phyloP scores from a whole-genome alignment of 2,329 filamentous ascomycete genomes.

The Emmonsiellopsis sp. region DNA sequence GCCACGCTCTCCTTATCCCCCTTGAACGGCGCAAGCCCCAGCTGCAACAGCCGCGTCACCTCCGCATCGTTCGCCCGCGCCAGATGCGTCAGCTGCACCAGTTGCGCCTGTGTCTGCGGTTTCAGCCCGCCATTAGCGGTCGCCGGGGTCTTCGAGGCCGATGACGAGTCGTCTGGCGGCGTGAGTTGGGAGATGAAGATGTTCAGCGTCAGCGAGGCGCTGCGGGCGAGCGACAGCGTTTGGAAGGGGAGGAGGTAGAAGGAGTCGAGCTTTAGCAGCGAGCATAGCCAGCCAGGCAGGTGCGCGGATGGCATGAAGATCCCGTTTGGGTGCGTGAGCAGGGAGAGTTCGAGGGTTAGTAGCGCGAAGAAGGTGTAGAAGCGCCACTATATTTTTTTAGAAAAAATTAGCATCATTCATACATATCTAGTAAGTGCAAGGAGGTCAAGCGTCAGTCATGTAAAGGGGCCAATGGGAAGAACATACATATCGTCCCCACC shows the following conservation, averaged over 20 bases:
- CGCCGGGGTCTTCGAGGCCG: constrained; percentile 24
- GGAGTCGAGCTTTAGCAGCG: constrained; percentile 33
- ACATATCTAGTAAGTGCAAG: constrained; percentile 8
- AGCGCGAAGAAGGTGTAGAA: constrained; percentile 45
- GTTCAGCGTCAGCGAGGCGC: constrained; percentile 66
- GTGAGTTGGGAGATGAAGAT: constrained; percentile 76
- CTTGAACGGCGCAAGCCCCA: constrained; percentile 73
- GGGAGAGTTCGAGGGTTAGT: constrained; percentile 47
- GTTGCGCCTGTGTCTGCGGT: constrained; percentile 48
- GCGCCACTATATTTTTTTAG: constrained; percentile 31
- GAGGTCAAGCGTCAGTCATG: too few relatives aligned
- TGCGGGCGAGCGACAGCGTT: constrained; percentile 63
- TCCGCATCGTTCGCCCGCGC: constrained; percentile 58
- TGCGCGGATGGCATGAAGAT: constrained; percentile 26
- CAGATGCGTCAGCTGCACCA: constrained; percentile 57
- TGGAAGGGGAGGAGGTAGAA: constrained; percentile 68
- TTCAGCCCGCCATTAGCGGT: constrained; percentile 23
- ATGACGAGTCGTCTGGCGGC: constrained; percentile 48
- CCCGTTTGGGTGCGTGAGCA: constrained; percentile 44
- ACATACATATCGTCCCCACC: constrained; percentile 38
- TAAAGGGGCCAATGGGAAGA: constrained; percentile 8
- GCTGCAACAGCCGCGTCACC: constrained; percentile 56
- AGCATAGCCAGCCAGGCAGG: constrained; percentile 21
- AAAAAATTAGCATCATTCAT: constrained; percentile 11
- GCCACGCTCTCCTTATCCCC: constrained; percentile 57